Evolutionary conservation across 768 basidiomycete species (phyloP).

Genomic region (Saitozyma podzolica): DNA sequence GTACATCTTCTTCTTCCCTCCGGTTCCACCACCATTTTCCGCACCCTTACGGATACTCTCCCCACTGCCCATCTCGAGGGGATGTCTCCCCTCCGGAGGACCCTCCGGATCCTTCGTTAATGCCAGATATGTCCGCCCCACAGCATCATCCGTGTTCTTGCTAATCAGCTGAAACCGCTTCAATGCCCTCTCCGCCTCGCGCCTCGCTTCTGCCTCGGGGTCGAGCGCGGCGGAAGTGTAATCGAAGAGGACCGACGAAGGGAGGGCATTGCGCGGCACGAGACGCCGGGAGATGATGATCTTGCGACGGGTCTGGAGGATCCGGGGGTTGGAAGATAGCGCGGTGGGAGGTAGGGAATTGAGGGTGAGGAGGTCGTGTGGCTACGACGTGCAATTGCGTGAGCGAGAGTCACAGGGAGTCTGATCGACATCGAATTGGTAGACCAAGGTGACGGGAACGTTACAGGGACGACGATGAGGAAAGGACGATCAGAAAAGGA

Average conservation of each 20-base stretch:
- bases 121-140: constrained; percentile 37
- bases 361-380: constrained; percentile 43
- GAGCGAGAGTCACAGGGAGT: no score
- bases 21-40: neutral
- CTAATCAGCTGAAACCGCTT: constrained; percentile 50
- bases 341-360: constrained; percentile 43
- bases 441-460: neutral
- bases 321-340: constrained; percentile 35
- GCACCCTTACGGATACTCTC: constrained; percentile 9
- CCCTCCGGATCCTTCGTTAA: constrained; percentile 18
- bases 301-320: constrained; percentile 41
- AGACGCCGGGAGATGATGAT: constrained; percentile 35
- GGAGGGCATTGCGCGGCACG: constrained; percentile 7
- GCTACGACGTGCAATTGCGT: constrained; percentile 19
- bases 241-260: constrained; percentile 7
- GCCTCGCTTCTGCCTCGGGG: constrained; percentile 19
- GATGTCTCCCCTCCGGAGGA: constrained; percentile 4
- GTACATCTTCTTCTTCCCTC: constrained; percentile 12
- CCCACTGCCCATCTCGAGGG: constrained; percentile 7
- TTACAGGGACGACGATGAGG: neutral
- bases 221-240: neutral
- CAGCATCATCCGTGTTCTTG: constrained; percentile 35
- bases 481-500: no score
- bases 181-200: constrained; percentile 27
- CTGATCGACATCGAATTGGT: neutral